A percentile compares a stretch with the other conserved stretches of the same genome.
Conservation (phyloP, 129 eudicot genomes). For the sunflower (Helianthus annuus) region HanXRQr2.0-SUNRISE NC_035445.2:69202897-69203396, state of each 20-base stretch:
- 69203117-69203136: slow-evolving; percentile 13
- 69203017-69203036: too few relatives aligned
- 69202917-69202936: too few relatives aligned
- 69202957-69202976: slow-evolving; percentile 3
- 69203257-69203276: slow-evolving; percentile 72
- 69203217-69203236: slow-evolving; percentile 94
- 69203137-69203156: slow-evolving; percentile 24
- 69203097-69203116: background rate
- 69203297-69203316: slow-evolving; percentile 59
- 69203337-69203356: background rate
- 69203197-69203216: slow-evolving; percentile 82
- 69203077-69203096: too few relatives aligned
- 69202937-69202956: background rate
- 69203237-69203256: slow-evolving; percentile 67
- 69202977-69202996: slow-evolving; percentile 12
- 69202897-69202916: too few relatives aligned
- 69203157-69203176: slow-evolving; percentile 13
- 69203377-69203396: background rate
- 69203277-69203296: slow-evolving; percentile 55
- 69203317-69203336: background rate
- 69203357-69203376: background rate
- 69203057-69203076: background rate
- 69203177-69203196: slow-evolving; percentile 36
- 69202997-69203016: too few relatives aligned
- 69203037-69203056: background rate